phyloP scores from a whole-genome alignment of 441 rosid genomes.

The Adansonia rubrostipa region DNA sequence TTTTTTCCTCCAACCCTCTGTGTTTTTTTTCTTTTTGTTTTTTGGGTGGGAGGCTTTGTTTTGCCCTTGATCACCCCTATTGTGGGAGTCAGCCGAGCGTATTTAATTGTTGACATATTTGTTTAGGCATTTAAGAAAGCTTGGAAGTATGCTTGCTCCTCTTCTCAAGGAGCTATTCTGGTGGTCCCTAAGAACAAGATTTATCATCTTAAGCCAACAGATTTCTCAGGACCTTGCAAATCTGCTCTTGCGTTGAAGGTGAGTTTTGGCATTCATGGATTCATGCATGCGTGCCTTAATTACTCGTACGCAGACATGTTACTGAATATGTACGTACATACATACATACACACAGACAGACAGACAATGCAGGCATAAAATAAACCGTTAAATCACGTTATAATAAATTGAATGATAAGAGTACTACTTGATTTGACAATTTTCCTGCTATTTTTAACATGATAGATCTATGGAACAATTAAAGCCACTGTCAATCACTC shows the following conservation, averaged over 20 bases:
- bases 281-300: neutral
- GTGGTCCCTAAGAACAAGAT: conserved; percentile 56
- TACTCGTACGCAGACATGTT: neutral
- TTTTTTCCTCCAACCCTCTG: neutral
- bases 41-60: neutral
- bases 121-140: conserved; percentile 73
- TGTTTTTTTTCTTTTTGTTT: too few species aligned
- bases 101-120: neutral
- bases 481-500: conserved; percentile 52
- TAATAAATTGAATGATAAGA: neutral
- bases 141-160: conserved; percentile 77
- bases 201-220: conserved; percentile 61
- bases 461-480: conserved; percentile 70
- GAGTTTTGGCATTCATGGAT: conserved; percentile 12
- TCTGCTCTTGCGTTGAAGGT: conserved; percentile 57
- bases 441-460: neutral
- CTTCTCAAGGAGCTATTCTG: conserved; percentile 42
- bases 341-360: too few species aligned
- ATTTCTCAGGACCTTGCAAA: conserved; percentile 84
- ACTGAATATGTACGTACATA: too few species aligned
- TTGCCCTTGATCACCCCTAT: neutral
- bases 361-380: neutral
- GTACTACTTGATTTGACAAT: neutral
- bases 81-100: neutral
- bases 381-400: neutral